Conservation (phyloP, 2,329 filamentous ascomycete species). For the Botrytis tulipae region DNA sequence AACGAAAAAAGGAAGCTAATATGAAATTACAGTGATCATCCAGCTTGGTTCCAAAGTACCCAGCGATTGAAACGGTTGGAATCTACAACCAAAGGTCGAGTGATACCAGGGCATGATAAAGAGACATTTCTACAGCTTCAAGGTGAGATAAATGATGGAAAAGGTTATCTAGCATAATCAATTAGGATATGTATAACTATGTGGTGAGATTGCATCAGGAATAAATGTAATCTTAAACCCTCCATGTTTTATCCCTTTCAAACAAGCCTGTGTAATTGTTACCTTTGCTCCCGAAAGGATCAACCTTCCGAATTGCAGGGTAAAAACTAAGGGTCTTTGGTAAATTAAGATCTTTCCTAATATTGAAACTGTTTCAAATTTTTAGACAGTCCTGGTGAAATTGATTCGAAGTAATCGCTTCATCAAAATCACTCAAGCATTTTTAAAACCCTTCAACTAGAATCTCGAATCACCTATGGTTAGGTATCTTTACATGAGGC, state of each 20-base stretch:
- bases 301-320: neutral
- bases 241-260: neutral
- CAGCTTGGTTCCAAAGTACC: slow-evolving; percentile 39
- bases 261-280: neutral
- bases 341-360: neutral
- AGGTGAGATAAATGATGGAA: slow-evolving; percentile 31
- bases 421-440: neutral
- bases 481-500: neutral
- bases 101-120: slow-evolving; percentile 36
- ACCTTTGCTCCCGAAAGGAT: neutral
- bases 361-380: neutral
- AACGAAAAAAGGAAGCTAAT: slow-evolving; percentile 9
- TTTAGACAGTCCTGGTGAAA: neutral
- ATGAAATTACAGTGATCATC: slow-evolving; percentile 33
- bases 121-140: slow-evolving; percentile 34
- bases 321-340: neutral
- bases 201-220: neutral
- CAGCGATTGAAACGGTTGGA: slow-evolving; percentile 37
- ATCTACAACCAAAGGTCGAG: slow-evolving; percentile 33
- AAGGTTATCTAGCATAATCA: slow-evolving; percentile 16
- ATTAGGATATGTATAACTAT: neutral
- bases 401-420: neutral
- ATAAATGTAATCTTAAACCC: neutral
- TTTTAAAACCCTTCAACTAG: neutral
- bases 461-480: neutral